These are phyloP conservation scores for Backusella macrospora DNA, from an alignment of 192 early-diverging fungal genomes.

Conservation along the genomic window DNA sequence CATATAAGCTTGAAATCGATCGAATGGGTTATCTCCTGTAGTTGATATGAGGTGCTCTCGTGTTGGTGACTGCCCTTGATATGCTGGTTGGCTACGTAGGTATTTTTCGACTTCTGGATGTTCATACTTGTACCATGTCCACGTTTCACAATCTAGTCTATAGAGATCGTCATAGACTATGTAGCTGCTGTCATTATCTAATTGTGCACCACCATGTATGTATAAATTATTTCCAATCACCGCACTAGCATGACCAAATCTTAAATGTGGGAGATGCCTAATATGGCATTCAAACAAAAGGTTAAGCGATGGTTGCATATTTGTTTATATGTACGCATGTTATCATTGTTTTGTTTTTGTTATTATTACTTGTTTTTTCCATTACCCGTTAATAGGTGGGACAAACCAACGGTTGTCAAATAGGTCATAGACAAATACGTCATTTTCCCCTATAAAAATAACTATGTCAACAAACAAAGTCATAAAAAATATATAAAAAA, in stretches of 20 bases:
- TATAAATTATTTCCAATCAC: constrained; percentile 33
- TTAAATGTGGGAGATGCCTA: constrained; percentile 35
- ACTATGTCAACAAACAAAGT: neutral
- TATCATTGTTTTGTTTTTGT: no score
- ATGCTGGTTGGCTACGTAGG: neutral
- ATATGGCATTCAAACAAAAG: neutral
- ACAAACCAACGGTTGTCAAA: constrained; percentile 35
- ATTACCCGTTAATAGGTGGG: constrained; percentile 35
- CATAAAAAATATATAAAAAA: neutral
- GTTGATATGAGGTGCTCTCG: constrained; percentile 20
- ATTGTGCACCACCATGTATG: constrained; percentile 37
- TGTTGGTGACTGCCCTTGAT: neutral
- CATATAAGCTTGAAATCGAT: constrained; percentile 37
- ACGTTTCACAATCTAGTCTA: constrained; percentile 32
- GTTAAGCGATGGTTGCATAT: neutral
- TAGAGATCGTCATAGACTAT: constrained; percentile 40
- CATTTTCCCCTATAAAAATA: constrained; percentile 35
- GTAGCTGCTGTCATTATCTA: constrained; percentile 35
- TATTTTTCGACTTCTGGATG: constrained; percentile 35
- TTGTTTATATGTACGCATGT: neutral
- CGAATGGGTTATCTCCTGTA: constrained; percentile 26
- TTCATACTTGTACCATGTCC: constrained; percentile 42
- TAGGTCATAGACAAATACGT: constrained; percentile 39
- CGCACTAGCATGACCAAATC: constrained; percentile 36
- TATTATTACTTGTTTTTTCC: neutral